phyloP scores from a whole-genome alignment of 306 rosid genomes.

The Quercus rubra region DNA sequence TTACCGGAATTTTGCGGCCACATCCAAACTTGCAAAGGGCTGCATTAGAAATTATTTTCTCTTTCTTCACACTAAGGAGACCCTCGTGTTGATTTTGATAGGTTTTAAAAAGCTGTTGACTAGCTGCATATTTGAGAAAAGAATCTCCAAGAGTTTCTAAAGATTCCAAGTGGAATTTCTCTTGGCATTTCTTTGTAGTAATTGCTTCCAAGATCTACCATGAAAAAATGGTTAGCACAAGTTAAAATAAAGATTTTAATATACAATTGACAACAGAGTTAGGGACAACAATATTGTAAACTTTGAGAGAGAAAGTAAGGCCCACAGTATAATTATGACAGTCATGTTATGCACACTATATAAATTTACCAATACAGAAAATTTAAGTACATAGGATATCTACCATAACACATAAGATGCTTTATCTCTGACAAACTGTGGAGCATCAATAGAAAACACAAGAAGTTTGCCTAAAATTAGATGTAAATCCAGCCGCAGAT shows the following conservation, averaged over 20 bases:
- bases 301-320: not conserved
- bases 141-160: constrained; percentile 94
- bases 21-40: constrained; percentile 65
- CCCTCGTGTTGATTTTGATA: constrained; percentile 67
- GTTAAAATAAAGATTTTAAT: not conserved
- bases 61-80: constrained; percentile 62
- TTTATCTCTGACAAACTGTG: not conserved
- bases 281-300: not conserved
- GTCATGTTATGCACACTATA: not conserved
- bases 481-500: not conserved
- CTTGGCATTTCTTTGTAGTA: constrained; percentile 71
- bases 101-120: constrained; percentile 61
- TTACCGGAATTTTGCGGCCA: constrained; percentile 58
- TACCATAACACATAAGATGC: not conserved
- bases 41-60: constrained; percentile 65
- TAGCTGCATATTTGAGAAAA: constrained; percentile 71
- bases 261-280: not conserved
- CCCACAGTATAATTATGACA: not conserved
- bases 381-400: not conserved
- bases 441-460: not conserved
- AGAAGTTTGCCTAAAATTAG: not conserved
- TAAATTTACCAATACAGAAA: not conserved
- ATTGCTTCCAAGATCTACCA: constrained; percentile 85
- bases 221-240: constrained; percentile 1
- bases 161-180: constrained; percentile 74